These are phyloP conservation scores for Cryptococcus amylolentus DNA, from an alignment of 1,284 basidiomycete genomes.

Conservation along the genomic window DNA sequence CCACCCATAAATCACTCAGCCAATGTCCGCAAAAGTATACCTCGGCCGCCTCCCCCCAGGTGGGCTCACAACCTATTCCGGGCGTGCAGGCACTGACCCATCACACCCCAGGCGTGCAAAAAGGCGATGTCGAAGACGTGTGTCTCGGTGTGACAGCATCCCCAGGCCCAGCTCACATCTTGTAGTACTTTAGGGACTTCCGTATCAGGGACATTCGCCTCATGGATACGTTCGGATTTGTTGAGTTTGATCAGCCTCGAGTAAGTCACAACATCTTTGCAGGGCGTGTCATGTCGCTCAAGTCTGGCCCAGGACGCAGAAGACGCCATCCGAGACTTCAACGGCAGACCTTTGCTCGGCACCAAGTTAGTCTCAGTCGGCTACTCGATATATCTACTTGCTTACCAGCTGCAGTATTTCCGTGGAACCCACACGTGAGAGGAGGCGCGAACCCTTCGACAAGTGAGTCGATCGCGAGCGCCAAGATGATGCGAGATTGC, in stretches of 20 bases:
- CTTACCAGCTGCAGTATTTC: slow-evolving; percentile 62
- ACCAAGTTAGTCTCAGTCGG: slow-evolving; percentile 59
- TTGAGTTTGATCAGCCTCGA: slow-evolving; percentile 83
- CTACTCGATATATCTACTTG: background rate
- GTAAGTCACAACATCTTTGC: slow-evolving; percentile 47
- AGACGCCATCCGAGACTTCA: slow-evolving; percentile 78
- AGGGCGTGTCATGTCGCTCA: slow-evolving; percentile 7
- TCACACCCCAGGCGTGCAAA: slow-evolving; percentile 22
- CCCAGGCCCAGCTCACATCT: background rate
- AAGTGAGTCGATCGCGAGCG: slow-evolving; percentile 50
- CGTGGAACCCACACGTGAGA: slow-evolving; percentile 87
- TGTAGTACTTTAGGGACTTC: slow-evolving; percentile 74
- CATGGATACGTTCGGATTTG: slow-evolving; percentile 93
- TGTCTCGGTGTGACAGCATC: slow-evolving; percentile 1
- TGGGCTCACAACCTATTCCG: slow-evolving; percentile 13
- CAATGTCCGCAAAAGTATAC: slow-evolving; percentile 39
- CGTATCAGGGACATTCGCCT: slow-evolving; percentile 84
- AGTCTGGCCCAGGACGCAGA: slow-evolving; percentile 72
- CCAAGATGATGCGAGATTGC: background rate
- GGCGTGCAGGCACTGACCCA: background rate
- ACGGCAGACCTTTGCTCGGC: slow-evolving; percentile 83
- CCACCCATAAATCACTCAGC: background rate
- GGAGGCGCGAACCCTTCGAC: slow-evolving; percentile 72
- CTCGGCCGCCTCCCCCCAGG: slow-evolving; percentile 45
- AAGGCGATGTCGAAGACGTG: slow-evolving; percentile 41